phyloP scores from a whole-genome alignment of 805 yeast species.

The Metschnikowia gelsemii region DNA sequence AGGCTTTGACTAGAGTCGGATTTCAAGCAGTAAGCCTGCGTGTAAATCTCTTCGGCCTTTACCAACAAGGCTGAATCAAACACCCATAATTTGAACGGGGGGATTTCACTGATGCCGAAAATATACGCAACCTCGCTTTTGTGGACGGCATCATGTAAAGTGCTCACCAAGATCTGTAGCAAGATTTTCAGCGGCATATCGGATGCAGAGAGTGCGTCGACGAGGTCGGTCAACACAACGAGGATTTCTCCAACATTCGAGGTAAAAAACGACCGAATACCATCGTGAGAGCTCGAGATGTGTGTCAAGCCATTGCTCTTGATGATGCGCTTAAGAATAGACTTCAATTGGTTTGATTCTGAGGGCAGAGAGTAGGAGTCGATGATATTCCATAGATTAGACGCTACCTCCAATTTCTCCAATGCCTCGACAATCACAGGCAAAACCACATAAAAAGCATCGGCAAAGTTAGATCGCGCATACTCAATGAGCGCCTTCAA shows the following conservation, averaged over 20 bases:
- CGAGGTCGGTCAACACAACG: constrained; percentile 28
- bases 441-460: constrained; percentile 36
- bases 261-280: constrained; percentile 29
- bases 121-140: constrained; percentile 42
- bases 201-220: constrained; percentile 21
- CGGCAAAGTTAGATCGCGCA: constrained; percentile 45
- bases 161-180: constrained; percentile 25
- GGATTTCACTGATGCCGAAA: constrained; percentile 27
- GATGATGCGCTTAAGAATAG: constrained; percentile 14
- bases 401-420: constrained; percentile 46
- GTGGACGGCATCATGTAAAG: constrained; percentile 34
- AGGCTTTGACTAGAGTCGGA: constrained; percentile 8
- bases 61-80: constrained; percentile 41
- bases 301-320: constrained; percentile 9
- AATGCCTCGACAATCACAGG: constrained; percentile 33
- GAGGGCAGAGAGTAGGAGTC: too few species aligned
- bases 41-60: constrained; percentile 42
- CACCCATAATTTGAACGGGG: constrained; percentile 46
- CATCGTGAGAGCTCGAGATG: constrained; percentile 18
- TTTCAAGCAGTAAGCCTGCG: constrained; percentile 21
- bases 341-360: constrained; percentile 15
- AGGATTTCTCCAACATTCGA: constrained; percentile 26
- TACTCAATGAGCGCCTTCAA: constrained; percentile 47
- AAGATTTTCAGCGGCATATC: constrained; percentile 21
- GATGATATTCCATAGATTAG: constrained; percentile 37